These are phyloP conservation scores for Cryphonectria radicalis DNA, from an alignment of 2,329 filamentous ascomycete genomes.

Conservation along the genomic window DNA sequence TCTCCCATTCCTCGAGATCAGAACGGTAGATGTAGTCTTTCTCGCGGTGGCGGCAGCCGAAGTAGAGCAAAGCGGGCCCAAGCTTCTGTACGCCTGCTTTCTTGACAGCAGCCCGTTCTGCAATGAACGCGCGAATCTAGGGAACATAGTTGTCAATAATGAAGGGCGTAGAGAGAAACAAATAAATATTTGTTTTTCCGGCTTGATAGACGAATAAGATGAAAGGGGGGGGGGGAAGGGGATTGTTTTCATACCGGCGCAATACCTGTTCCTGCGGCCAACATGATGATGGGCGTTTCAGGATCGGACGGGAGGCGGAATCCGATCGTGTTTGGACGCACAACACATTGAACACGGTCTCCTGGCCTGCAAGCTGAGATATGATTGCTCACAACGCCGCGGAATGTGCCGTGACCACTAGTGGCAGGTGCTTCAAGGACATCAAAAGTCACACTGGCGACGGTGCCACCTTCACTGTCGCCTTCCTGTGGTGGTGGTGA, in stretches of 20 bases:
- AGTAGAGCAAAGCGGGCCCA: background rate
- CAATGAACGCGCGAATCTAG: background rate
- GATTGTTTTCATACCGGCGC: background rate
- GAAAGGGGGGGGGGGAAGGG: background rate
- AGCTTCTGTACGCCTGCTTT: background rate
- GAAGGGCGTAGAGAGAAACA: no score
- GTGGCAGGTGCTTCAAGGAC: background rate
- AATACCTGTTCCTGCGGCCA: background rate
- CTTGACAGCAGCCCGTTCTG: background rate
- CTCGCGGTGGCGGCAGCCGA: background rate
- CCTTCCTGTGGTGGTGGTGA: background rate
- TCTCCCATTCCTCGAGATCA: background rate
- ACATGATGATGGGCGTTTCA: background rate
- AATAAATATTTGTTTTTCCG: no score
- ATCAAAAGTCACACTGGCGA: background rate
- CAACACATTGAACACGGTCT: background rate
- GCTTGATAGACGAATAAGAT: no score
- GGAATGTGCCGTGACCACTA: background rate
- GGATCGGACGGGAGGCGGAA: background rate
- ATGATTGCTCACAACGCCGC: background rate
- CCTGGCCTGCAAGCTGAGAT: background rate
- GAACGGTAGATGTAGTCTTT: background rate
- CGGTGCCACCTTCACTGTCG: background rate
- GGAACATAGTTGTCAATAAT: no score
- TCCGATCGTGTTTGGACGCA: background rate